These are phyloP conservation scores for Chrysochromulina tobinii DNA, from an alignment of 78 protist genomes.

Conservation along the genomic window DNA sequence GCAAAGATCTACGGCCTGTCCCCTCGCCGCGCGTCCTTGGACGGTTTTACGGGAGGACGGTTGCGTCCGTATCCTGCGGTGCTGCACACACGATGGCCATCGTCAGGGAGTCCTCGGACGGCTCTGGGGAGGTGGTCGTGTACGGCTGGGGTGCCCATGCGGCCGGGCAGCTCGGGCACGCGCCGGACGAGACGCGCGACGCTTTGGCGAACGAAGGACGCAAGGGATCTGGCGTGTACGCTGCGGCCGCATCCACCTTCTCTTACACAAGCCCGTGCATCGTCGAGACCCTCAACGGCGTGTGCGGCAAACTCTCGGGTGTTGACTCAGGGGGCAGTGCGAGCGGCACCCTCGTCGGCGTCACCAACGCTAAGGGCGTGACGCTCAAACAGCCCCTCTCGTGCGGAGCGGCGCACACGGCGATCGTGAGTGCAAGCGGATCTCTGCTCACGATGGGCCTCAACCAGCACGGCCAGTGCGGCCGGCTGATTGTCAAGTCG, in stretches of 20 bases:
- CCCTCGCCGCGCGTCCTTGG: background rate
- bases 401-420: background rate
- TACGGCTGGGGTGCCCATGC: background rate
- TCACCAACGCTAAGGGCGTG: too few relatives aligned
- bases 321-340: background rate
- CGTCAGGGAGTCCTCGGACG: background rate
- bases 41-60: background rate
- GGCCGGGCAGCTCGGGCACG: background rate
- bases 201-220: background rate
- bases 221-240: too few relatives aligned
- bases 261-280: too few relatives aligned
- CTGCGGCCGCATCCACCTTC: background rate
- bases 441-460: background rate
- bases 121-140: background rate
- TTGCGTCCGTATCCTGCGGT: background rate
- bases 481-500: background rate
- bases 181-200: background rate
- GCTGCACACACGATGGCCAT: background rate
- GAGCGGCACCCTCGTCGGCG: background rate
- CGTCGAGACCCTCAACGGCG: background rate
- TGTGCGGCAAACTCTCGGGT: background rate
- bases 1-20: background rate
- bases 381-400: background rate
- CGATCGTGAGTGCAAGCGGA: background rate
- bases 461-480: background rate